A percentile compares a stretch with the other conserved stretches of the same genome.
phyloP scores from a whole-genome alignment of 805 yeast species.

The Candida chauliodis region DNA sequence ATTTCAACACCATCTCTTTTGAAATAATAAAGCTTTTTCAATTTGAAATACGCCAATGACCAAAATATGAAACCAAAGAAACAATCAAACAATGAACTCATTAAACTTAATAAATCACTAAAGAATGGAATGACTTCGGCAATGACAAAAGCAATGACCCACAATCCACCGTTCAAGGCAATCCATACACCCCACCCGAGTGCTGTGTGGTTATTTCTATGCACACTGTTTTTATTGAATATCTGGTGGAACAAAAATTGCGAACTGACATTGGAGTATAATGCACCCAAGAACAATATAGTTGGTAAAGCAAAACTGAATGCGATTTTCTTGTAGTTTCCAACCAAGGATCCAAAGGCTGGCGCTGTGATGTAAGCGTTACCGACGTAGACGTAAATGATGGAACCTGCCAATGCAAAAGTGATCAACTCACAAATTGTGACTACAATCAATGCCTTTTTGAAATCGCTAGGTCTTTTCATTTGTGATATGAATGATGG shows the following conservation, averaged over 20 bases:
- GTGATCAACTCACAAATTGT: constrained; percentile 47
- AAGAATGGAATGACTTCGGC: constrained; percentile 67
- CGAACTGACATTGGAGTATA: constrained; percentile 53
- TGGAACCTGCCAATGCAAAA: constrained; percentile 54
- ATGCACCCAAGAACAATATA: constrained; percentile 50
- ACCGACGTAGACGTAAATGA: constrained; percentile 58
- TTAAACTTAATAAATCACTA: constrained; percentile 51
- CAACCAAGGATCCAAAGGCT: constrained; percentile 51
- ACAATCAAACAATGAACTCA: constrained; percentile 62
- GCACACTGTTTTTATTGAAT: constrained; percentile 40
- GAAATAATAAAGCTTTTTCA: constrained; percentile 25
- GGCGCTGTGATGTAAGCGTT: constrained; percentile 53
- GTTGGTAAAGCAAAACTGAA: constrained; percentile 64
- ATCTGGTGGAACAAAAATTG: constrained; percentile 48
- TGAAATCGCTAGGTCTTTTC: constrained; percentile 55
- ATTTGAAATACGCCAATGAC: constrained; percentile 54
- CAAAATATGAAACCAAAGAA: constrained; percentile 66
- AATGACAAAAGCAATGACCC: constrained; percentile 54
- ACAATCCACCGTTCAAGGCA: constrained; percentile 37
- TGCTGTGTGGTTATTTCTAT: constrained; percentile 45
- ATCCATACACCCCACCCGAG: constrained; percentile 55
- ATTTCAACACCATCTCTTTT: constrained; percentile 21
- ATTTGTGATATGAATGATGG: constrained; percentile 61
- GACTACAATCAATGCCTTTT: constrained; percentile 51
- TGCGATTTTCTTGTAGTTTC: constrained; percentile 48